Evolutionary conservation across 2,329 filamentous ascomycete genomes (phyloP).

Genomic region (Rutstroemia sydowiana): DNA sequence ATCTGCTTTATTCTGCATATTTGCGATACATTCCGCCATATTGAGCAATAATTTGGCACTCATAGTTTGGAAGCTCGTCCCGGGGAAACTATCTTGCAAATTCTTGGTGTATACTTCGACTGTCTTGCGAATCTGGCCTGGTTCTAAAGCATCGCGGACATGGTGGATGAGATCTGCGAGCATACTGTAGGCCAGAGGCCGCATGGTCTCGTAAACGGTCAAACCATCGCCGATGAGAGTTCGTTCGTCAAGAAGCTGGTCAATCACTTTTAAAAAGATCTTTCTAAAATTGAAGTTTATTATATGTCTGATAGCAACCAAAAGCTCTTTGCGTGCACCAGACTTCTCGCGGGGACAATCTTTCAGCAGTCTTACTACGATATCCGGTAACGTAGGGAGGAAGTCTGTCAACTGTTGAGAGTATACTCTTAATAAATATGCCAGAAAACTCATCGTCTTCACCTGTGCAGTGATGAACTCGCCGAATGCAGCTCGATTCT

Average conservation of each 20-base stretch:
- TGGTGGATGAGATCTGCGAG: slow-evolving; percentile 97
- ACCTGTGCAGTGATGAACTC: slow-evolving; percentile 98
- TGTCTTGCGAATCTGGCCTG: slow-evolving; percentile 88
- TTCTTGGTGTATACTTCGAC: slow-evolving; percentile 97
- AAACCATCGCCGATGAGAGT: slow-evolving; percentile 92
- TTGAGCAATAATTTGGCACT: slow-evolving; percentile 94
- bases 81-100: slow-evolving; percentile 88
- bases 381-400: slow-evolving; percentile 72
- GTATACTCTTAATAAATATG: slow-evolving; percentile 85
- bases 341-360: slow-evolving; percentile 95
- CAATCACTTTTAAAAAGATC: slow-evolving; percentile 90
- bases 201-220: slow-evolving; percentile 94
- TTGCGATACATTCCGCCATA: slow-evolving; percentile 96
- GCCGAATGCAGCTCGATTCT: slow-evolving; percentile 87
- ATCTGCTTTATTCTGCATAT: slow-evolving; percentile 86
- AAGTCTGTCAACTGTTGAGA: slow-evolving; percentile 84
- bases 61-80: slow-evolving; percentile 99
- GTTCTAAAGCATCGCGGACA: slow-evolving; percentile 78
- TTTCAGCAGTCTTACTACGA: slow-evolving; percentile 83
- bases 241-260: slow-evolving; percentile 87
- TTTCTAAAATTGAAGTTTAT: slow-evolving; percentile 98
- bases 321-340: slow-evolving; percentile 82
- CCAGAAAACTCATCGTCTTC: slow-evolving; percentile 98
- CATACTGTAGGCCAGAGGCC: slow-evolving; percentile 96
- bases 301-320: slow-evolving; percentile 95